Percentiles rank a stretch among this genome's conserved stretches.
These are phyloP conservation scores for Solanum paucissectum DNA, from an alignment of 257 asterid species.

Conservation along the genomic window DNA sequence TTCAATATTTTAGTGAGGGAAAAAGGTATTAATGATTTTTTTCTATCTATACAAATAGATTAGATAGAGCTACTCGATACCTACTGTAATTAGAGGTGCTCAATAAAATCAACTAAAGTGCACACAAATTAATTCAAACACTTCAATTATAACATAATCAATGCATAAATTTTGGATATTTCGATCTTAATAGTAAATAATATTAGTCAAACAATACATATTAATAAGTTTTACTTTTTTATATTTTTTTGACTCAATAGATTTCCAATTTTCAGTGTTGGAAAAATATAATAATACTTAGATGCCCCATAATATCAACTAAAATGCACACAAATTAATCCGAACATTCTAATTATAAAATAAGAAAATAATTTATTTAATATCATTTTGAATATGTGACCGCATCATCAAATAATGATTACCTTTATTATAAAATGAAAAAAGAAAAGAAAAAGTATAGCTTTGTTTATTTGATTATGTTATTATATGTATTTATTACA, in stretches of 20 bases:
- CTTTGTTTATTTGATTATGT: background rate
- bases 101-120: background rate
- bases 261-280: background rate
- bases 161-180: too few species aligned
- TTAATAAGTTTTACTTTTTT: background rate
- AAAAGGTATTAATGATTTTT: background rate
- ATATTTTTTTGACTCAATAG: background rate
- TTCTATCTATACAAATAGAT: background rate
- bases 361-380: background rate
- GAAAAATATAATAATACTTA: background rate
- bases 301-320: background rate
- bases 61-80: background rate
- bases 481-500: background rate
- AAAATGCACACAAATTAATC: background rate
- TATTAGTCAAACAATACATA: background rate
- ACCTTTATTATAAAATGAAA: background rate
- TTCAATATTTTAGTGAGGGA: background rate
- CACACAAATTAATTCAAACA: background rate
- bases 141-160: background rate
- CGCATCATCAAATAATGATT: background rate
- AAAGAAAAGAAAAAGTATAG: background rate
- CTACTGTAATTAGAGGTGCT: background rate
- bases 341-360: background rate
- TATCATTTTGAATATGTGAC: background rate
- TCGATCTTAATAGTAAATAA: background rate